phyloP scores from a whole-genome alignment of 1,139 yeast species.

The Diutina mesorugosa region DNA sequence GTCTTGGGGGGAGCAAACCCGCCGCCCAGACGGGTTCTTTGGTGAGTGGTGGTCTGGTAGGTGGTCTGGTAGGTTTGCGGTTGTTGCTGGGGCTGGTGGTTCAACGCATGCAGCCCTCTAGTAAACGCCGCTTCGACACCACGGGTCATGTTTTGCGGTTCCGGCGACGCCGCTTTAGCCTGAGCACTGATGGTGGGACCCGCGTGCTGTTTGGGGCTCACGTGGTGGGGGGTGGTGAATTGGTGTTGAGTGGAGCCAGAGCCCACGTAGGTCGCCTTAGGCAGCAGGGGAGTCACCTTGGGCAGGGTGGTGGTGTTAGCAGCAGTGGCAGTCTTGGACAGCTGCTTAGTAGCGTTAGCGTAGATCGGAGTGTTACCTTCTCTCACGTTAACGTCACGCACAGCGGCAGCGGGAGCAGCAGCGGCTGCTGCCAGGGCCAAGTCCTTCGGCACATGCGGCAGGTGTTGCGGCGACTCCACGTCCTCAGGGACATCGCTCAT shows the following conservation, averaged over 20 bases:
- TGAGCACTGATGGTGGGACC: too few relatives aligned
- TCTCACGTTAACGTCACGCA: neutral
- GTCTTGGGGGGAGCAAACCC: neutral
- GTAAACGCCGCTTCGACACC: neutral
- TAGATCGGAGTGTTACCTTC: neutral
- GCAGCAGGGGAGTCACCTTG: neutral
- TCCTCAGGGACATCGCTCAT: neutral
- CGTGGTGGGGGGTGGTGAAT: too few relatives aligned
- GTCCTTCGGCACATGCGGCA: neutral
- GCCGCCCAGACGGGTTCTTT: neutral
- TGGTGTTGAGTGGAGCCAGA: too few relatives aligned
- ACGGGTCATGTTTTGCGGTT: neutral
- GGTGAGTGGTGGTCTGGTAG: neutral
- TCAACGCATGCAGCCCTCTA: neutral
- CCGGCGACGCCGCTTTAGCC: neutral
- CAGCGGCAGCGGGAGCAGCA: neutral
- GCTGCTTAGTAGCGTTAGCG: neutral
- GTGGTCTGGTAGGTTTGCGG: neutral
- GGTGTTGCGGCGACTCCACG: neutral
- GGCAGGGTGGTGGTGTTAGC: neutral
- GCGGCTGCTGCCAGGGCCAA: neutral
- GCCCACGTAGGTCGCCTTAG: neutral
- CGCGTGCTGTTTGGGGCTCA: too few relatives aligned
- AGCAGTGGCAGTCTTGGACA: too few relatives aligned
- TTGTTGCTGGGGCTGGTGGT: neutral